phyloP scores from a whole-genome alignment of 192 early-diverging fungal species.

The Coemansia sp. region DNA sequence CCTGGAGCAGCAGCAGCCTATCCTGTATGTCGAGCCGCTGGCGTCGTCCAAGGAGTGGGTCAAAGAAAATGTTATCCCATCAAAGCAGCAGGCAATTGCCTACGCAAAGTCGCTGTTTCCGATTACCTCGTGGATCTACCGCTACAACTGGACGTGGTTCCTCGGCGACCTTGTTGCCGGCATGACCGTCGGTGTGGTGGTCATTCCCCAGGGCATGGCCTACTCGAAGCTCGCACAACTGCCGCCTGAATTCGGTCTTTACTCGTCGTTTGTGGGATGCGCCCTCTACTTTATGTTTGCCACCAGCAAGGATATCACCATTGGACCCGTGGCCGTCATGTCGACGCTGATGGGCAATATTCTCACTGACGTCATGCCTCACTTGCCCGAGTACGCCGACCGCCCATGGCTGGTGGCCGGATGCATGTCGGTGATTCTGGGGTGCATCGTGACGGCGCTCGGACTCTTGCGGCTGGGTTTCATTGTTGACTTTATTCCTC shows the following conservation, averaged over 20 bases:
- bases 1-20: constrained; percentile 10
- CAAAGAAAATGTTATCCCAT: constrained; percentile 20
- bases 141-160: constrained; percentile 60
- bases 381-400: constrained; percentile 52
- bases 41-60: constrained; percentile 41
- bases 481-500: constrained; percentile 82
- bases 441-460: constrained; percentile 64
- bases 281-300: constrained; percentile 68
- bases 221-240: constrained; percentile 73
- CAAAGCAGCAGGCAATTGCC: constrained; percentile 2
- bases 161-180: constrained; percentile 66
- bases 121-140: constrained; percentile 45
- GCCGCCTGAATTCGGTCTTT: constrained; percentile 71
- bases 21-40: constrained; percentile 37
- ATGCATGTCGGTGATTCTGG: constrained; percentile 67
- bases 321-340: constrained; percentile 74
- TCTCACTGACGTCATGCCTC: constrained; percentile 28
- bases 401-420: constrained; percentile 50
- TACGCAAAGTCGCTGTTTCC: constrained; percentile 48
- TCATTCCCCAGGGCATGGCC: constrained; percentile 72
- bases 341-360: constrained; percentile 73
- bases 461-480: constrained; percentile 82
- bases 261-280: constrained; percentile 69
- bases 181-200: constrained; percentile 68
- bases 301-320: constrained; percentile 71